Evolutionary conservation across 129 eudicot species (phyloP).

Genomic region (sunflower (Helianthus annuus)): HanXRQr2.0-SUNRISE NC_035435.2:18120292-18120791

Average conservation of each 20-base stretch:
- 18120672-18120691: slow-evolving; percentile 1
- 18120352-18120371: not conserved
- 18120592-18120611: slow-evolving; percentile 13
- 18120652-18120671: slow-evolving; percentile 31
- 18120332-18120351: not conserved
- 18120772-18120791: slow-evolving; percentile 5
- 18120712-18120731: not conserved
- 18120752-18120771: slow-evolving; percentile 6
- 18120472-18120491: not conserved
- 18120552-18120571: not conserved
- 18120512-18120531: not conserved
- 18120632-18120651: slow-evolving; percentile 26
- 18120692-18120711: not conserved
- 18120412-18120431: not conserved
- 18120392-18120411: not conserved
- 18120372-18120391: not conserved
- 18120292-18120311: too few relatives aligned
- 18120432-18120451: not conserved
- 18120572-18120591: slow-evolving; percentile 10
- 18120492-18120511: not conserved
- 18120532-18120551: not conserved
- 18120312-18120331: not conserved
- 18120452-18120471: not conserved
- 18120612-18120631: slow-evolving; percentile 11
- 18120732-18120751: slow-evolving; percentile 3